Base-by-base conservation (phyloP, 2,329 filamentous ascomycete genomes). In the Alternaria metachromatica region DNA sequence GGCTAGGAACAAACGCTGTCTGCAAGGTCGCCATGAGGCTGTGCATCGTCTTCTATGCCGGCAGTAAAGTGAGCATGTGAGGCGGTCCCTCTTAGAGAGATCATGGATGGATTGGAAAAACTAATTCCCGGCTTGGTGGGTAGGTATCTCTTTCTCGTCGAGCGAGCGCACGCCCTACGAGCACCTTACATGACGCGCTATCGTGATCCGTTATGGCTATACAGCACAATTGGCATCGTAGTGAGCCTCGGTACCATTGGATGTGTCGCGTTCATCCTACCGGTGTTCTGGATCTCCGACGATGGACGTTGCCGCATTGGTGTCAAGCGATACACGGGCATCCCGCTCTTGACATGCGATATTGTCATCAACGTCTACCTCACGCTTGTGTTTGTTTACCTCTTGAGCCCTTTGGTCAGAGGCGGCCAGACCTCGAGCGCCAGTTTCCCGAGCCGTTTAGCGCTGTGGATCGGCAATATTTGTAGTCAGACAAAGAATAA, bases 141-240 rank as follows among this genome's bases (percentile, higher is more conserved):
- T 21, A 79, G 78, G 70, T 82, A 83, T 58, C 63, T 82, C 5
- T 82, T 82, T 60, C 74, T 83, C 1, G 74, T 82, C 23, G 82
- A 83, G 62, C 72, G 82, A 23, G 75, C 76, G 10, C 81, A 82
- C 62, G 74, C 76, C 7, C 66, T 83, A 15, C 74, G 80, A 41
- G 70, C 76, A 7, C 73, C 78, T 0, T 76, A 77, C 60, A 68
- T 72, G 41, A 62, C 72, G 3, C 72, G 81, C 20, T 53, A 62
- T 6, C 66, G 70, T 12, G 80, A 82, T 55, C 72, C 71, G 58
- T 59, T 82, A 13, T 83, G 79, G 78, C 43, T 81, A 1, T 11
- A 58, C 8, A 75, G 76, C 25, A 77, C 78, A 50, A 51, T 70
- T 55, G 21, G 70, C 25, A 68, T 76, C 12, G 45, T 64, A 23